Evolutionary conservation across 2,329 filamentous ascomycete genomes (phyloP).

Genomic region (Colletotrichum sp.): DNA sequence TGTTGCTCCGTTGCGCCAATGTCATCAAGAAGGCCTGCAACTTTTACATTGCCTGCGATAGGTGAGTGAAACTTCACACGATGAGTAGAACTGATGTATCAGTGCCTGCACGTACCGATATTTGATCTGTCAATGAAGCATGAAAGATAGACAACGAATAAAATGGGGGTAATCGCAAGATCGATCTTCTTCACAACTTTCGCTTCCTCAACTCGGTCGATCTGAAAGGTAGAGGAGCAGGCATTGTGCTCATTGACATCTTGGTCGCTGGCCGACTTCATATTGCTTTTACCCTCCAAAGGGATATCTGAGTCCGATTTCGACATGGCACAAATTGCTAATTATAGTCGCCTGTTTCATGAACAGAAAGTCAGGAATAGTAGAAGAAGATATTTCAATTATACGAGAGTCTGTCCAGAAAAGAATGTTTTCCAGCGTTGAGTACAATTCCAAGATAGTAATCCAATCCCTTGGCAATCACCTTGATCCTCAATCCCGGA

Average conservation of each 20-base stretch:
- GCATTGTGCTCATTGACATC: neutral
- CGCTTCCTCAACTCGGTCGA: neutral
- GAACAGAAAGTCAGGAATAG: neutral
- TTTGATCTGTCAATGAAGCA: neutral
- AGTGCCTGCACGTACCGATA: neutral
- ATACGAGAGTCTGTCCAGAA: neutral
- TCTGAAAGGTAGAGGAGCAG: neutral
- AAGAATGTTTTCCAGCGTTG: fast-evolving
- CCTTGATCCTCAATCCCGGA: neutral
- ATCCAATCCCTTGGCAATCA: neutral
- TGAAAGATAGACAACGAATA: neutral
- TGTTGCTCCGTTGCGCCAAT: neutral
- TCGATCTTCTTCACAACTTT: neutral
- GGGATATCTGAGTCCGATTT: neutral
- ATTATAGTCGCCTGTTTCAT: fast-evolving
- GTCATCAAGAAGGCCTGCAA: neutral
- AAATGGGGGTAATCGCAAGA: neutral
- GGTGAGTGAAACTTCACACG: neutral
- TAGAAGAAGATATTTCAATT: neutral
- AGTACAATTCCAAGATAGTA: neutral
- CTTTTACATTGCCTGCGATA: neutral
- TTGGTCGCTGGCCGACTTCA: neutral
- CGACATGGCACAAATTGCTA: neutral
- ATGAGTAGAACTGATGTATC: fast-evolving
- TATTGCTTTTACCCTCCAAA: neutral